Evolutionary conservation across 257 asterid genomes (phyloP), one percentile per base, ranked within the genome.

Genomic region (Salvia miltiorrhiza): DNA sequence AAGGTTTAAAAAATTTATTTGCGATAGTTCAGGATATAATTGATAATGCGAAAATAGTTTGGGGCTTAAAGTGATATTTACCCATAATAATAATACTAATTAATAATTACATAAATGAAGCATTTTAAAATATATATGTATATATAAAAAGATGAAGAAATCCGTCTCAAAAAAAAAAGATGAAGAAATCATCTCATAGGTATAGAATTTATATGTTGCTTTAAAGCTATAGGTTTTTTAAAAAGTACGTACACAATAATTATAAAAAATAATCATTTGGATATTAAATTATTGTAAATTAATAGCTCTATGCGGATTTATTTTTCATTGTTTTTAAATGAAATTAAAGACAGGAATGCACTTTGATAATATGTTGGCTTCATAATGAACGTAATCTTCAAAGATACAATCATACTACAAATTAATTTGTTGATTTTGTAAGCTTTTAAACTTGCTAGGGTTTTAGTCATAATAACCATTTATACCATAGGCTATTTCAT

Each of bases 401-500:
- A 76, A 73, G 40, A 24, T 44, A 45, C 78, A 71, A 67, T 81
- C 80, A 73, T 67, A 53, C 68, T 67, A 57, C 73, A 71, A 58
- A 65, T 49, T 26, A 72, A 75, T 69, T 71, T 78, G 77, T 68
- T 62, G 64, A 56, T 65, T 57, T 72, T 58, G 57, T 48, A 61
- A 32, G 75, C 71, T 69, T 72, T 66, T 81, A 63, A 61, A 62
- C 74, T 77, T 68, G 63, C 73, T 73, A 78, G 66, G 79, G 44
- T 58, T 72, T 72, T 75, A 75, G 79, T 74, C 76, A 77, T 80
- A 66, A 65, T 74, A 72, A 75, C 71, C 71, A 81, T 71, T 81
- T 76, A 81, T 67, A 69, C 70, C 76, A 28, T 61, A 73, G 75
- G 44, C 73, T 67, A 67, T 59, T 62, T 70, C 74, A 62, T 47